Evolutionary conservation across 2,329 filamentous ascomycete species (phyloP).

Genomic region (Leptoxyphium fumago): DNA sequence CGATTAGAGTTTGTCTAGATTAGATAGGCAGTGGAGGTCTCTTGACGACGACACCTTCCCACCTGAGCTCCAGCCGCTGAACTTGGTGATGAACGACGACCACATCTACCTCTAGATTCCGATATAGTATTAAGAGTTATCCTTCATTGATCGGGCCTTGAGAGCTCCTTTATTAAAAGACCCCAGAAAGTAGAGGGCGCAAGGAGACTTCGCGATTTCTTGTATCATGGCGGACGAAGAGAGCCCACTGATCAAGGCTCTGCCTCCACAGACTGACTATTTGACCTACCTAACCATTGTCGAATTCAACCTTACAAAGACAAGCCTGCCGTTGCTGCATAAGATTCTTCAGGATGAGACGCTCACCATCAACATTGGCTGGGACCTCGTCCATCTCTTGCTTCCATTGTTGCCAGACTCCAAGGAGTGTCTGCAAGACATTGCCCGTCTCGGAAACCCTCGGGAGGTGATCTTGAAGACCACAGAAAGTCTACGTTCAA

Average conservation of each 20-base stretch:
- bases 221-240: conserved; percentile 14
- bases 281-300: conserved; percentile 68
- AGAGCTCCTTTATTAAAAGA: too few species aligned
- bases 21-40: too few species aligned
- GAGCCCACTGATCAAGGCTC: conserved; percentile 40
- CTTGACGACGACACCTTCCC: too few species aligned
- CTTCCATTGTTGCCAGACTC: conserved; percentile 49
- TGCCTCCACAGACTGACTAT: conserved; percentile 50
- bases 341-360: conserved; percentile 52
- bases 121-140: too few species aligned
- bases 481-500: conserved; percentile 52
- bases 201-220: too few species aligned
- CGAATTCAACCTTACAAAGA: conserved; percentile 54
- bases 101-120: too few species aligned
- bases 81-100: too few species aligned
- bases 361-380: conserved; percentile 63
- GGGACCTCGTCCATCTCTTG: conserved; percentile 68
- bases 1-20: too few species aligned
- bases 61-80: too few species aligned
- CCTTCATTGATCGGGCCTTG: too few species aligned
- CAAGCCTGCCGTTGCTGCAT: conserved; percentile 52
- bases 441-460: conserved; percentile 65
- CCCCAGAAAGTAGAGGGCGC: too few species aligned
- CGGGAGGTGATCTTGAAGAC: conserved; percentile 71
- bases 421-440: conserved; percentile 56